Evolutionary conservation across 257 asterid species (phyloP), one percentile per base, ranked within the genome.

Genomic region (Oldenlandia corymbosa): DNA sequence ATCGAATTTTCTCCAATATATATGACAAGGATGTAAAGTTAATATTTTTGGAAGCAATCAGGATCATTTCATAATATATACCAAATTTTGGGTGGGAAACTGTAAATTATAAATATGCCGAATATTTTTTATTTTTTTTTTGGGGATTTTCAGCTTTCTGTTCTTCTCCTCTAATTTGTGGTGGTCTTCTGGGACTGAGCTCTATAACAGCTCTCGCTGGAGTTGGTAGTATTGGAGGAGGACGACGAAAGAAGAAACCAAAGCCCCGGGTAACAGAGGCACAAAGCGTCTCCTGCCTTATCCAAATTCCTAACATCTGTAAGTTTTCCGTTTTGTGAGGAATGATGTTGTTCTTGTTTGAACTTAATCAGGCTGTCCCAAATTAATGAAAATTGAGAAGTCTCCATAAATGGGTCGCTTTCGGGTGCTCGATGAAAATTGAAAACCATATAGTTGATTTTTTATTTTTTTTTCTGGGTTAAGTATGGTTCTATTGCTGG

Each of bases 121-220:
- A 9, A 34, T 34, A 4, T 9, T 34, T 12, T 43, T 5, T 41
- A 41, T 3, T 1, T 3, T 41, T 41, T 3, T 1, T 3, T 41
- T 41, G 45, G 5, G 13, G 2, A 10, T 41, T 18, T 52, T 12
- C 58, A 24, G 11, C 27, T 18, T 53, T 30, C 10, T 3, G 16
- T 45, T 17, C 18, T 14, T 45, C 50, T 45, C 21, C 23, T 34
- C 30, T 60, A 53, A 39, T 42, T 9, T 30, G 11, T 55, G 42
- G 65, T 42, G 37, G 14, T 42, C 59, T 60, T 42, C 65, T 58
- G 10, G 43, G 62, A 10, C 27, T n/a, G n/a, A n/a, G n/a, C n/a
- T 7, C 26, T 32, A n/a, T 14, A 13, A 14, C 60, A 28, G 41
- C 42, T 7, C 60, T 7, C 42, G 16, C 50, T 45, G 50, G 6